Conservation (phyloP, 2,329 filamentous ascomycete genomes). For the Nothophaeocryptopus gaeumannii region DNA sequence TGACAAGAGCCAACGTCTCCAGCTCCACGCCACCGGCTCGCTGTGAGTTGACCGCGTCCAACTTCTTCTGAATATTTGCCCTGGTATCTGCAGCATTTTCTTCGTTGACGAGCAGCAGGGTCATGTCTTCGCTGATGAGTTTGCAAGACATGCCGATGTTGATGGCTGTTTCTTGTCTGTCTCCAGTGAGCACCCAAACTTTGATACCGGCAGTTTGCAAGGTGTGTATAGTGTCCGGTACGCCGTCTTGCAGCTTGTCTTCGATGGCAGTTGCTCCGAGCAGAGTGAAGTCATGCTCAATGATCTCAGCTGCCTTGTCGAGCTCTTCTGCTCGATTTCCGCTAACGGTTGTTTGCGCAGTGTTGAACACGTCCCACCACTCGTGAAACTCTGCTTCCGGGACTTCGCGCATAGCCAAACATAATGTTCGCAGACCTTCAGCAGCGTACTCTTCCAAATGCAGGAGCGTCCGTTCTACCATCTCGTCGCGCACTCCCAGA, state of each 20-base stretch:
- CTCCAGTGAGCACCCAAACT: conserved; percentile 95
- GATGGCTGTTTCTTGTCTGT: conserved; percentile 97
- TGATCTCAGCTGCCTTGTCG: conserved; percentile 93
- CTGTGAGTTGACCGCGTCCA: conserved; percentile 84
- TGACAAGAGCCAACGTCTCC: conserved; percentile 86
- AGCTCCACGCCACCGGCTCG: conserved; percentile 71
- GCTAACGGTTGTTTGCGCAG: conserved; percentile 82
- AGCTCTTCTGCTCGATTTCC: conserved; percentile 92
- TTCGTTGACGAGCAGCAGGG: conserved; percentile 92
- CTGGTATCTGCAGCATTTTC: conserved; percentile 74
- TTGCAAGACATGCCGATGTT: conserved; percentile 99
- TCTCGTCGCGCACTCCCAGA: conserved; percentile 71
- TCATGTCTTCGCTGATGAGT: conserved; percentile 98
- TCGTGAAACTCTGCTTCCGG: conserved; percentile 84
- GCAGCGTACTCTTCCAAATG: conserved; percentile 99
- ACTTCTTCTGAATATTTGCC: conserved; percentile 88
- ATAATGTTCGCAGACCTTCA: conserved; percentile 90
- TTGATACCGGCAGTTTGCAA: conserved; percentile 97
- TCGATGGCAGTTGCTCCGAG: conserved; percentile 96
- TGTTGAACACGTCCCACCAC: conserved; percentile 84
- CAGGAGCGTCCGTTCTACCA: conserved; percentile 82
- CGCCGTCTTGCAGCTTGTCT: conserved; percentile 92
- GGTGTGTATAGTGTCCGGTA: conserved; percentile 96
- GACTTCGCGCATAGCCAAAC: conserved; percentile 89
- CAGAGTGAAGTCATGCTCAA: conserved; percentile 86